Evolutionary conservation across 345 rosid species (phyloP), one percentile per base, ranked within the genome.

Genomic region (Moricandia arvensis): DNA sequence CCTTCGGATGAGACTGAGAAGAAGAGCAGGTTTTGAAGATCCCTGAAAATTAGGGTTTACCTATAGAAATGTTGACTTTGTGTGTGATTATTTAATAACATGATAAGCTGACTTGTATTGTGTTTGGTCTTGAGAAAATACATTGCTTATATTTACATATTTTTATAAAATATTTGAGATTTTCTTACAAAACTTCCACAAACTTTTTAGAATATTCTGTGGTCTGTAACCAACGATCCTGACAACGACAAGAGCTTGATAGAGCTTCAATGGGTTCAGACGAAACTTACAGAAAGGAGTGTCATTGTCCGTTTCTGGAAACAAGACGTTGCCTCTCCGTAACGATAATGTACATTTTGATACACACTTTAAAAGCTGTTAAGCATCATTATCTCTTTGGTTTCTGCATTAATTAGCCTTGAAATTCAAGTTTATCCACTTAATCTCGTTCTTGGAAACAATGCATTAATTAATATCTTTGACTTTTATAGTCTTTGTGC

Each of bases 1-100:
- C 96, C 93, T 43, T 87, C 96, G 0, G 97, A 89, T 68, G 89
- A 68, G 72, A 72, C 82, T 55, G 86, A 85, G 9, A 80, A 86
- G 3, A 81, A 86, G 3, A 27, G 18, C 38, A 4, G 54, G 61
- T 63, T 63, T 30, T 55, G 37, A 54, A 76, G 74, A 21, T n/a
- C 38, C 61, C 3, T 55, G n/a, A 9, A 66, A 24, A 7, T 27
- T 62, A 69, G 33, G 59, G 51, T n/a, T 69, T 75, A 26, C 15
- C 2, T 5, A 37, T 30, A 43, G 65, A 38, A 26, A 65, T 65
- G 53, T n/a, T 47, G 58, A 54, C 35, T 35, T 51, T 1, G 1
- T 73, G 17, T 66, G 66, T 74, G 24, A 43, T 59, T 21, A 21
- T 21, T 21, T 55, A 55, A 9, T 66, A 45, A 45, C 68, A 45